Evolutionary conservation across 2,329 filamentous ascomycete genomes (phyloP).

Genomic region (Kalmusia sp.): DNA sequence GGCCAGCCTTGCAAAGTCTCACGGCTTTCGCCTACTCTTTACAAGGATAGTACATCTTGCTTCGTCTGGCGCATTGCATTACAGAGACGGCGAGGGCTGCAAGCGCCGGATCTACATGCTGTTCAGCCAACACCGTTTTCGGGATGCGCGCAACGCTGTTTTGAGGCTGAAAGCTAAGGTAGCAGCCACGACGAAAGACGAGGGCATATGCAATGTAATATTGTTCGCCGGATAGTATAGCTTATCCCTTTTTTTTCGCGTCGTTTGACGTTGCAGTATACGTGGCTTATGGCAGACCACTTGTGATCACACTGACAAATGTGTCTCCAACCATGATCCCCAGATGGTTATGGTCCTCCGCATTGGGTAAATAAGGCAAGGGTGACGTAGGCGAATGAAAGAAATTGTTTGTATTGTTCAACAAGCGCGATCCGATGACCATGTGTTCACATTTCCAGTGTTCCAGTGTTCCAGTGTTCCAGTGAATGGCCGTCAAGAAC

Average conservation of each 20-base stretch:
- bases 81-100: background rate
- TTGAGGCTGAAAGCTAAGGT: background rate
- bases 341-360: no score
- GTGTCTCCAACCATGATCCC: no score
- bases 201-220: no score
- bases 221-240: no score
- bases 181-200: background rate
- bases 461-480: no score
- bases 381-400: background rate
- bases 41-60: background rate
- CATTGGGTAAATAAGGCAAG: no score
- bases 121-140: background rate
- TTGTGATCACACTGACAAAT: no score
- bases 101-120: background rate
- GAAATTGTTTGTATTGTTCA: conserved; percentile 2
- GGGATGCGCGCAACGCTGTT: background rate
- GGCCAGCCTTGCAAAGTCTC: background rate
- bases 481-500: no score
- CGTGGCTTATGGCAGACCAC: no score
- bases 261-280: no score
- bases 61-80: background rate
- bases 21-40: background rate
- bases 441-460: background rate
- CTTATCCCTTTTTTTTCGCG: no score
- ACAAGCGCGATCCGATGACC: background rate